A percentile compares a stretch with the other conserved stretches of the same genome.
Conservation (phyloP, 495 filamentous ascomycete species). For the Penicillium roqueforti region DNA sequence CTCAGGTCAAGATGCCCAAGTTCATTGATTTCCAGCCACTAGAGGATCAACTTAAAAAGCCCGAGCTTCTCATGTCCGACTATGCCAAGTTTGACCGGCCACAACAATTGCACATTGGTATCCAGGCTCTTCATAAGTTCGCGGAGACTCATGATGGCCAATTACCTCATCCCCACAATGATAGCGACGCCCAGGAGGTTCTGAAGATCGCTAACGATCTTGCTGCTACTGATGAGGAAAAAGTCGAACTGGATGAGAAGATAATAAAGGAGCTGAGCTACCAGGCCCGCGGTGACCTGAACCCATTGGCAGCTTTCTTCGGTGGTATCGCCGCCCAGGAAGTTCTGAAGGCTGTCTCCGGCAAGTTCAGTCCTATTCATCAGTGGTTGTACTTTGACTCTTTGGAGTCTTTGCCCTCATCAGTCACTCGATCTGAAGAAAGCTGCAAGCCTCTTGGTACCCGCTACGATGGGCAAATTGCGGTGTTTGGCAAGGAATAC, state of each 20-base stretch:
- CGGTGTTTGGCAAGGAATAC: conserved; percentile 89
- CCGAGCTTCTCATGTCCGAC: conserved; percentile 87
- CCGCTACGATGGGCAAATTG: conserved; percentile 96
- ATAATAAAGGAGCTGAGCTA: conserved; percentile 89
- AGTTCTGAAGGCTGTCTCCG: conserved; percentile 93
- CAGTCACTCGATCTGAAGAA: conserved; percentile 71
- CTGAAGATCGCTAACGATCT: conserved; percentile 67
- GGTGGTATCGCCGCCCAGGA: conserved; percentile 95
- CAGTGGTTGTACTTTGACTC: conserved; percentile 98
- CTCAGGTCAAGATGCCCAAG: conserved; percentile 97
- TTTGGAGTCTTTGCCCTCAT: conserved; percentile 83
- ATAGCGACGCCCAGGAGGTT: conserved; percentile 76
- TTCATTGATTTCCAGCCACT: conserved; percentile 84
- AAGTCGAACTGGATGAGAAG: conserved; percentile 86
- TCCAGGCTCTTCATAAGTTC: conserved; percentile 89
- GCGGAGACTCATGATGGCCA: conserved; percentile 59
- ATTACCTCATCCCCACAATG: conserved; percentile 77
- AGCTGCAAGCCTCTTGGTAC: conserved; percentile 75
- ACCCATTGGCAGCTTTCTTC: conserved; percentile 90
- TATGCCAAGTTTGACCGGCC: conserved; percentile 97
- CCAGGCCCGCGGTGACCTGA: conserved; percentile 90
- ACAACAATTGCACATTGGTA: conserved; percentile 82
- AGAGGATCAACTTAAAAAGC: conserved; percentile 69
- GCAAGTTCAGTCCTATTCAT: conserved; percentile 89
- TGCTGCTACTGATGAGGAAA: conserved; percentile 58